Conservation (phyloP, 352 stramenopile species). For the Globisporangium irregulare region DNA sequence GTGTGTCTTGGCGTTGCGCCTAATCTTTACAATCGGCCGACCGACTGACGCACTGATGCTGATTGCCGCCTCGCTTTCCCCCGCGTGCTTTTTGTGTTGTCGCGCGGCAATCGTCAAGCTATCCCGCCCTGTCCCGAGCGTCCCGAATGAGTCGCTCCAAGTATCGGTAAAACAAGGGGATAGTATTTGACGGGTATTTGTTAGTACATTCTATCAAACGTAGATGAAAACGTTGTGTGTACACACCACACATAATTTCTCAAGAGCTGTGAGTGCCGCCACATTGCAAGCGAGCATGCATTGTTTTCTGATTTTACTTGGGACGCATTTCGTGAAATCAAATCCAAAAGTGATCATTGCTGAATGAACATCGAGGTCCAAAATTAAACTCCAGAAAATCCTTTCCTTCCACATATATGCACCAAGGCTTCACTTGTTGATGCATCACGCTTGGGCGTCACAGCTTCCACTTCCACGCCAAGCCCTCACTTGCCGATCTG, state of each 20-base stretch:
- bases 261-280: background rate
- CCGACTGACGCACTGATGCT: slow-evolving; percentile 4
- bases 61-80: slow-evolving; percentile 9
- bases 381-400: background rate
- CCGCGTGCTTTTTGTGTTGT: slow-evolving; percentile 1
- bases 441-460: background rate
- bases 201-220: background rate
- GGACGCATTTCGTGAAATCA: background rate
- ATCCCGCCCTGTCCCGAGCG: background rate
- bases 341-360: background rate
- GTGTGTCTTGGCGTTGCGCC: background rate
- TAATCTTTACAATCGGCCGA: slow-evolving; percentile 5
- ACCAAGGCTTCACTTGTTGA: no score
- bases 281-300: background rate
- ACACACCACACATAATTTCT: background rate
- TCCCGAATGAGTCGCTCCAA: background rate
- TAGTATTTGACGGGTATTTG: background rate
- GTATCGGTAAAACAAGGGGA: background rate
- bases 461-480: background rate
- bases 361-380: background rate
- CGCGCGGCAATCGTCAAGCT: slow-evolving; percentile 1
- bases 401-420: background rate
- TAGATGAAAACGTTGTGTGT: no score
- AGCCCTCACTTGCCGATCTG: background rate
- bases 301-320: background rate